These are phyloP conservation scores for Ganoderma resinaceum DNA, from an alignment of 1,284 basidiomycete species.

Conservation along the genomic window DNA sequence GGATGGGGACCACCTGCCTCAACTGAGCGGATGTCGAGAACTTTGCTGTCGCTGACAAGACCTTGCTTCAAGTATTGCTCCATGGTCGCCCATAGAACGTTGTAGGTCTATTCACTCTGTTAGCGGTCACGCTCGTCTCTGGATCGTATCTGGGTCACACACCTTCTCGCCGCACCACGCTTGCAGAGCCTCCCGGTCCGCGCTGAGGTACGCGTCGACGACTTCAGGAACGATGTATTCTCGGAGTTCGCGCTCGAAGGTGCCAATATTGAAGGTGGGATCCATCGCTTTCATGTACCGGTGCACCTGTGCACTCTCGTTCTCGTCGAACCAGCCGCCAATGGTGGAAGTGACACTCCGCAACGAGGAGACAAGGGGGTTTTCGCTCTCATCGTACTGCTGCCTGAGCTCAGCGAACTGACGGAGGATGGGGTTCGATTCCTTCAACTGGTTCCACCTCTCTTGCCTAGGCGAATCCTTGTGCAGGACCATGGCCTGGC, in stretches of 20 bases:
- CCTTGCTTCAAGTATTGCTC: slow-evolving; percentile 93
- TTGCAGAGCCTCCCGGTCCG: slow-evolving; percentile 85
- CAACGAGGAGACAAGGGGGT: slow-evolving; percentile 84
- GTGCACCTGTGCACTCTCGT: slow-evolving; percentile 95
- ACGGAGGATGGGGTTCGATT: slow-evolving; percentile 76
- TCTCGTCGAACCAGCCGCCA: slow-evolving; percentile 94
- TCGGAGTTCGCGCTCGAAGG: slow-evolving; percentile 89
- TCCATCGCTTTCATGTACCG: slow-evolving; percentile 89
- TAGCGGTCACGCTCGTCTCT: background rate
- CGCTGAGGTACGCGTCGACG: slow-evolving; percentile 93
- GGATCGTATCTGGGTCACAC: slow-evolving; percentile 44
- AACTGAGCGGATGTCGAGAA: slow-evolving; percentile 94
- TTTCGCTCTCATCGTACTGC: slow-evolving; percentile 93
- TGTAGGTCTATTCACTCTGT: slow-evolving; percentile 75
- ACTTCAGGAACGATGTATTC: slow-evolving; percentile 99
- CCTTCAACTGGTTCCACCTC: slow-evolving; percentile 78
- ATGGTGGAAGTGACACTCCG: slow-evolving; percentile 88
- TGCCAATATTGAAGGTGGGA: slow-evolving; percentile 86
- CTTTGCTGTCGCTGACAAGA: slow-evolving; percentile 88
- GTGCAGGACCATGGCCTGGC: slow-evolving; percentile 84
- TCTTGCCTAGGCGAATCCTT: slow-evolving; percentile 81
- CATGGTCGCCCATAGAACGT: slow-evolving; percentile 97
- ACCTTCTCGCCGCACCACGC: slow-evolving; percentile 98
- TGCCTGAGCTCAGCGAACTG: slow-evolving; percentile 67
- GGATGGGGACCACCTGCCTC: slow-evolving; percentile 68